Percentiles rank a stretch among this genome's conserved stretches.
Conservation (phyloP, 129 eudicot genomes). For the Arctium minus region DNA sequence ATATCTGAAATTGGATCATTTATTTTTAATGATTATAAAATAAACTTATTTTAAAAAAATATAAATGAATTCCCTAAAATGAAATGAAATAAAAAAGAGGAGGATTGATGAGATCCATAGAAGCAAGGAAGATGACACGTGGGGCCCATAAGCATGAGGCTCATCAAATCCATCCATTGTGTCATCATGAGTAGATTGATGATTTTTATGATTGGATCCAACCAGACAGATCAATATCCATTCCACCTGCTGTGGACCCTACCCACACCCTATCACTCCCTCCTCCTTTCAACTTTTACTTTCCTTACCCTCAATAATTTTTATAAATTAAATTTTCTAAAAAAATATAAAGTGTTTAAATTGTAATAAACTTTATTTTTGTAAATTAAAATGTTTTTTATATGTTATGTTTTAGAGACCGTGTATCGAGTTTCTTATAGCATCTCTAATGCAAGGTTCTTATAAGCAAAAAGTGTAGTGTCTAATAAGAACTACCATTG, state of each 20-base stretch:
- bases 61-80: not conserved
- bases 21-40: not conserved
- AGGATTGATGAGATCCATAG: slow-evolving; percentile 23
- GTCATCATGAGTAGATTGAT: slow-evolving; percentile 39
- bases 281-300: slow-evolving; percentile 9
- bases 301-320: not conserved
- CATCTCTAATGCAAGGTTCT: no score
- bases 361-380: no score
- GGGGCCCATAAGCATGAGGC: slow-evolving; percentile 24
- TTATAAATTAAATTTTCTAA: not conserved
- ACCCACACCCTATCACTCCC: slow-evolving; percentile 24
- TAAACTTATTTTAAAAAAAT: not conserved
- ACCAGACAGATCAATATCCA: slow-evolving; percentile 37
- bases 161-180: slow-evolving; percentile 45
- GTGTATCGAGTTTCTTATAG: no score
- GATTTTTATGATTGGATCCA: slow-evolving; percentile 51
- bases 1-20: not conserved
- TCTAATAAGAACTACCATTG: no score
- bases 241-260: slow-evolving; percentile 45
- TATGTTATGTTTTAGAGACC: no score
- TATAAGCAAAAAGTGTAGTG: no score
- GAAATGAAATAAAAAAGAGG: not conserved
- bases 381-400: no score
- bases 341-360: no score
- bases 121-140: not conserved